Conservation (phyloP, 1,284 basidiomycete species). For the Cutaneotrichosporon cavernicola region DNA sequence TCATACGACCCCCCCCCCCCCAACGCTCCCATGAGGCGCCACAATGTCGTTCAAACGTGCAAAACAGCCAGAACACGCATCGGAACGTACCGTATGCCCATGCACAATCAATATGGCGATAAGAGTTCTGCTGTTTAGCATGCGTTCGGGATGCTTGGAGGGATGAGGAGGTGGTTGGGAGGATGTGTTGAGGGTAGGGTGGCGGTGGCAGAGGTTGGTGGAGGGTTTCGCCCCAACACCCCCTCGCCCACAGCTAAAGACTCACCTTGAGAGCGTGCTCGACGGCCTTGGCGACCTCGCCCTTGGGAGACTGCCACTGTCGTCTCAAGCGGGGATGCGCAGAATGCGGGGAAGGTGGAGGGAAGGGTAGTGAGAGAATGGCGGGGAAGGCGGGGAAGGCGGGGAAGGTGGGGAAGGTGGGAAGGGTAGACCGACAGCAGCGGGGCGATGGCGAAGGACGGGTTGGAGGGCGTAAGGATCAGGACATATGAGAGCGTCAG, state of each 20-base stretch:
- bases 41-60: background rate
- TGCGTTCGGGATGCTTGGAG: background rate
- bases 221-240: background rate
- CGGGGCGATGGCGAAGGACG: too few relatives aligned
- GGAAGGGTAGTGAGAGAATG: background rate
- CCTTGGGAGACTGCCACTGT: constrained; percentile 52
- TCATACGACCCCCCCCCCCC: background rate
- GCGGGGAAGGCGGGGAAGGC: background rate
- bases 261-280: constrained; percentile 48
- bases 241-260: background rate
- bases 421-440: too few relatives aligned
- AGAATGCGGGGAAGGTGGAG: background rate
- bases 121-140: constrained; percentile 51
- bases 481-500: constrained; percentile 2
- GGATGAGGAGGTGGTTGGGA: constrained; percentile 1
- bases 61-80: background rate
- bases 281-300: constrained; percentile 54
- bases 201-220: background rate
- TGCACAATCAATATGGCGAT: constrained; percentile 68
- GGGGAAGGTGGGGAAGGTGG: background rate
- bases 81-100: constrained; percentile 43
- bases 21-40: background rate
- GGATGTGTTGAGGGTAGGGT: background rate
- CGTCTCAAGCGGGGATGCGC: constrained; percentile 8
- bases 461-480: too few relatives aligned